Percentiles rank a stretch among this genome's conserved stretches.
Conservation (phyloP, 2,329 filamentous ascomycete genomes). For the Pseudogymnoascus sp. region DNA sequence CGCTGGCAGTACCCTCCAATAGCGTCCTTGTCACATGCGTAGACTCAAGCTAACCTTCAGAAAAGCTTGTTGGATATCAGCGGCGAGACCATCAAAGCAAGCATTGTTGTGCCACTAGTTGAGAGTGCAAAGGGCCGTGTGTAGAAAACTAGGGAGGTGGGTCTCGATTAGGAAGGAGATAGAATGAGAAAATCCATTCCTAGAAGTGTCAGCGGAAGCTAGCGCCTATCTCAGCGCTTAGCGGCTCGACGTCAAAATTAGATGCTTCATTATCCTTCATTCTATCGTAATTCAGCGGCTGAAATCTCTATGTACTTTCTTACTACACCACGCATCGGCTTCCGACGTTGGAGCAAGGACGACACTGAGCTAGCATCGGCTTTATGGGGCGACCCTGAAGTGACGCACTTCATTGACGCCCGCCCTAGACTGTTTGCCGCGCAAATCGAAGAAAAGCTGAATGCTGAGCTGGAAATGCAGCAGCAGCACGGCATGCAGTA, state of each 20-base stretch:
- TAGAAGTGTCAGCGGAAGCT: conserved; percentile 6
- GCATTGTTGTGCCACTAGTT: not conserved
- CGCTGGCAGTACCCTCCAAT: not conserved
- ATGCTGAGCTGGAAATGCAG: too few species aligned
- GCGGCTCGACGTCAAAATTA: not conserved
- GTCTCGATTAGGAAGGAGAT: not conserved
- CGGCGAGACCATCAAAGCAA: not conserved
- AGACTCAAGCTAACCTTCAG: not conserved
- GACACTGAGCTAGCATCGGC: too few species aligned
- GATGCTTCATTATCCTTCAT: not conserved
- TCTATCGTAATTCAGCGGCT: too few species aligned
- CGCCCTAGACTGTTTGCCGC: too few species aligned
- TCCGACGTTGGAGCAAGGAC: too few species aligned
- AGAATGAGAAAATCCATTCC: not conserved
- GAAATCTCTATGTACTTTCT: too few species aligned
- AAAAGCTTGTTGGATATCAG: not conserved
- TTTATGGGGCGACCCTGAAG: too few species aligned
- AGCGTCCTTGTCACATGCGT: not conserved
- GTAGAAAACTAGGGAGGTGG: not conserved
- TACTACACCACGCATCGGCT: too few species aligned
- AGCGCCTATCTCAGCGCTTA: not conserved
- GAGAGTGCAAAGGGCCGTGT: not conserved
- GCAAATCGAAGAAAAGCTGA: too few species aligned
- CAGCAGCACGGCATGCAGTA: too few species aligned
- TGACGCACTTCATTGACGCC: too few species aligned